Conservation (phyloP, 2,329 filamentous ascomycete genomes). For the Bipolaris bicolor region DNA sequence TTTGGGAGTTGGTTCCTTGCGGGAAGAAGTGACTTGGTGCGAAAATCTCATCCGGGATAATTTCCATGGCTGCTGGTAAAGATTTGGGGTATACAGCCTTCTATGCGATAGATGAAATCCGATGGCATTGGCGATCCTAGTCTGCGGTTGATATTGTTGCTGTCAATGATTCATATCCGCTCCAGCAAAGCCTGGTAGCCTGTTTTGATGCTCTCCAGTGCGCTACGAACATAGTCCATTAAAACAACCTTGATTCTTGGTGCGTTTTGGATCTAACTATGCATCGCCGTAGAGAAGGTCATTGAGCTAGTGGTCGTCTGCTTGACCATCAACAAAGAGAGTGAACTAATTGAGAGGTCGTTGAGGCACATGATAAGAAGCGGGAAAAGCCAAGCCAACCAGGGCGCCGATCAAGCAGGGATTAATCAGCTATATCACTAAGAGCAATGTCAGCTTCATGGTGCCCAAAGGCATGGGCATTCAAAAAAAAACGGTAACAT, state of each 20-base stretch:
- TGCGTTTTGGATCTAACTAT: neutral
- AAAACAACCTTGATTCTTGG: neutral
- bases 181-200: neutral
- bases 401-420: slow-evolving; percentile 17
- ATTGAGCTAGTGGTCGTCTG: neutral
- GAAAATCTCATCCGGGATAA: slow-evolving; percentile 20
- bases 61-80: slow-evolving; percentile 21
- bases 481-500: no score
- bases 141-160: neutral
- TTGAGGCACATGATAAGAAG: slow-evolving; percentile 25
- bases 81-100: neutral
- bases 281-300: neutral
- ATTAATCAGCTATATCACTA: slow-evolving; percentile 33
- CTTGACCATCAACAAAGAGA: neutral
- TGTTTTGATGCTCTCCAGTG: neutral
- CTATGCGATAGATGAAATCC: neutral
- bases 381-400: slow-evolving; percentile 18
- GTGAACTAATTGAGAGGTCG: slow-evolving; percentile 1
- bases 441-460: slow-evolving; percentile 13
- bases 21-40: slow-evolving; percentile 21
- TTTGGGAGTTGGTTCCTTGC: slow-evolving; percentile 6
- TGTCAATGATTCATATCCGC: neutral
- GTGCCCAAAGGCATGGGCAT: neutral
- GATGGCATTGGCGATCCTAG: neutral
- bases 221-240: neutral